phyloP scores from a whole-genome alignment of 148 eudicot species.

The Limonium bicolor region DNA sequence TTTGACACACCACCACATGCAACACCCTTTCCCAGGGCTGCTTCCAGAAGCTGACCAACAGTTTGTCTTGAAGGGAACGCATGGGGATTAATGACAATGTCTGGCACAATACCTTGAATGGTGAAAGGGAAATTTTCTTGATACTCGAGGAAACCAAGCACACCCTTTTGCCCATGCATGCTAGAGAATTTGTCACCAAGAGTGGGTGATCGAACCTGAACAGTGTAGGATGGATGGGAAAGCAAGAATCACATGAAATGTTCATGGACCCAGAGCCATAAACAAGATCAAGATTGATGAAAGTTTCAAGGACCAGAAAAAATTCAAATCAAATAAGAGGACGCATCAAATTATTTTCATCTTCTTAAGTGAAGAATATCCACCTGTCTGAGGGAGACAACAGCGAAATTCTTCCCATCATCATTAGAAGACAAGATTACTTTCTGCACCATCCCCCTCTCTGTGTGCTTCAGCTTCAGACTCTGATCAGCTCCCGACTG shows the following conservation, averaged over 20 bases:
- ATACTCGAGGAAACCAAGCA: constrained; percentile 74
- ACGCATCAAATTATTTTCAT: too few relatives aligned
- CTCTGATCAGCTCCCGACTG: constrained; percentile 85
- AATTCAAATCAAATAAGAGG: too few relatives aligned
- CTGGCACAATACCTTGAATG: constrained; percentile 88
- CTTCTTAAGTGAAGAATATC: too few relatives aligned
- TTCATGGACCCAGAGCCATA: too few relatives aligned
- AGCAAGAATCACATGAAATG: too few relatives aligned
- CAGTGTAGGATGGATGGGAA: too few relatives aligned
- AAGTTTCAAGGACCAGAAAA: too few relatives aligned
- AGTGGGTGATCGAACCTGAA: constrained; percentile 78
- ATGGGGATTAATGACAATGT: constrained; percentile 91
- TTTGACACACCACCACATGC: constrained; percentile 63
- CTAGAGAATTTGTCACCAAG: constrained; percentile 94
- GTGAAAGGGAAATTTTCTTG: constrained; percentile 95
- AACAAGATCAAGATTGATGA: too few relatives aligned
- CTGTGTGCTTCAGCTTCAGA: constrained; percentile 80
- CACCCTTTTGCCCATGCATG: constrained; percentile 99
- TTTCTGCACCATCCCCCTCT: constrained; percentile 94
- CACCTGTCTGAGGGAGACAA: constrained; percentile 96
- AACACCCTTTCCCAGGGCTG: constrained; percentile 88
- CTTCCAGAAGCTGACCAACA: constrained; percentile 89
- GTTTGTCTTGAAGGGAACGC: constrained; percentile 97
- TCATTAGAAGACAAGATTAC: constrained; percentile 86
- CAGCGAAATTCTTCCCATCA: constrained; percentile 88